A percentile compares a stretch with the other conserved stretches of the same genome.
phyloP scores from a whole-genome alignment of 768 basidiomycete species.

The Leccinum broughii region DNA sequence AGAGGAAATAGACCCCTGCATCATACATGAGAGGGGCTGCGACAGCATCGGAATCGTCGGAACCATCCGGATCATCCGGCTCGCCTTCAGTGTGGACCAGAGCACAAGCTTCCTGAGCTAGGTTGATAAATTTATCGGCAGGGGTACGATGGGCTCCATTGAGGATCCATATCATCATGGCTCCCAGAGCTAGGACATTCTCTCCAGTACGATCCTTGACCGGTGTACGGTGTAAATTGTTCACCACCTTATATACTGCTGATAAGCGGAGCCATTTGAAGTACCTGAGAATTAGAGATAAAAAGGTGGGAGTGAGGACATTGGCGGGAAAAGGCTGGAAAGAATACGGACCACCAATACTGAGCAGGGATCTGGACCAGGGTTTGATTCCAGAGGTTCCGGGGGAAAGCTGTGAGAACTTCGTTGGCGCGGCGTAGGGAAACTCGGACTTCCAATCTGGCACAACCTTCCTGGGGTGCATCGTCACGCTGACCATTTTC shows the following conservation, averaged over 20 bases:
- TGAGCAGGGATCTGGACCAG: constrained; percentile 2
- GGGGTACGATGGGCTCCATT: constrained; percentile 3
- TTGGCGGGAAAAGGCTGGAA: not conserved
- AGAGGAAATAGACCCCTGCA: constrained; percentile 4
- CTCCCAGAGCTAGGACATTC: constrained; percentile 4
- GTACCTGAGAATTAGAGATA: not conserved
- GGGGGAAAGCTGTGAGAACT: not conserved
- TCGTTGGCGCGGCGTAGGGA: not conserved
- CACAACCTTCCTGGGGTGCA: constrained; percentile 2
- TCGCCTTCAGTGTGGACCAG: not conserved
- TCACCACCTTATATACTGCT: not conserved
- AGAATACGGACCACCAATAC: constrained; percentile 1
- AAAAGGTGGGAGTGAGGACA: no score
- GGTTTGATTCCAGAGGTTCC: not conserved
- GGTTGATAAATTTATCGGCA: not conserved
- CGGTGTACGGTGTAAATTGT: not conserved
- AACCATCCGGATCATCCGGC: not conserved
- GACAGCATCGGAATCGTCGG: not conserved
- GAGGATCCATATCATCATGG: constrained; percentile 6
- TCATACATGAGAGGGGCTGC: constrained; percentile 8
- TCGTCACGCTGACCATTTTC: not conserved
- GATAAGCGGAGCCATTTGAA: constrained; percentile 9
- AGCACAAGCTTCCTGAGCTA: not conserved
- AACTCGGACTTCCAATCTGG: constrained; percentile 5
- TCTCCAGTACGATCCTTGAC: not conserved